Evolutionary conservation across 2,329 filamentous ascomycete genomes (phyloP).

Genomic region (Helotiales sp.): DNA sequence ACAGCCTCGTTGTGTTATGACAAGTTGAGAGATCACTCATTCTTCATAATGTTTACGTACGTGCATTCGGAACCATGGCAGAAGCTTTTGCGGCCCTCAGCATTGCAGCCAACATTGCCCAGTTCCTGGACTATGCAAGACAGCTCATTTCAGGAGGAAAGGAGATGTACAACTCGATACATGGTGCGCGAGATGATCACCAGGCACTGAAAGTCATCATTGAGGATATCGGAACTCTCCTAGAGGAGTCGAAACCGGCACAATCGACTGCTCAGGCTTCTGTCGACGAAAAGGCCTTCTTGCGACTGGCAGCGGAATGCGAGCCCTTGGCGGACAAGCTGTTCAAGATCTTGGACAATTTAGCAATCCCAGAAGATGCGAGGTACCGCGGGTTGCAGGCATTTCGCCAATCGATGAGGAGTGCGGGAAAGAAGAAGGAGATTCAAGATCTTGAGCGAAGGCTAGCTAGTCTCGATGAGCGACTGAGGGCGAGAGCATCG

Average conservation of each 20-base stretch:
- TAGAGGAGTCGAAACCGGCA: neutral
- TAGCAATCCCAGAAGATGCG: neutral
- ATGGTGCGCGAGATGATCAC: neutral
- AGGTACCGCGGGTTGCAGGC: neutral
- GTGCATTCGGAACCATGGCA: neutral
- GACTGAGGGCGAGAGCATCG: neutral
- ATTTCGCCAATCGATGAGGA: neutral
- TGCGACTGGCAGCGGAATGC: neutral
- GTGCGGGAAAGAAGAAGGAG: neutral
- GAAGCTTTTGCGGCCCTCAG: neutral
- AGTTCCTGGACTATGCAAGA: neutral
- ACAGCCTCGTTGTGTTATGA: too few relatives aligned
- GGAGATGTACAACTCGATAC: constrained; percentile 1
- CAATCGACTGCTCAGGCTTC: neutral
- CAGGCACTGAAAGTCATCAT: neutral
- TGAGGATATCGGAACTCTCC: neutral
- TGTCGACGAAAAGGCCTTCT: neutral
- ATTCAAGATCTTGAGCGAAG: neutral
- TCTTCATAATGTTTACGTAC: too few relatives aligned
- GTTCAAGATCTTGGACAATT: neutral
- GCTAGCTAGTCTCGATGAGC: neutral
- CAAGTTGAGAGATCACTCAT: too few relatives aligned
- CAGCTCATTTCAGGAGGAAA: neutral
- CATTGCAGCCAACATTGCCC: constrained; percentile 1
- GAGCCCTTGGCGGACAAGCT: constrained; percentile 3